Percentiles rank a stretch among this genome's conserved stretches.
phyloP scores from a whole-genome alignment of 768 basidiomycete species.

The Calocera cornea region DNA sequence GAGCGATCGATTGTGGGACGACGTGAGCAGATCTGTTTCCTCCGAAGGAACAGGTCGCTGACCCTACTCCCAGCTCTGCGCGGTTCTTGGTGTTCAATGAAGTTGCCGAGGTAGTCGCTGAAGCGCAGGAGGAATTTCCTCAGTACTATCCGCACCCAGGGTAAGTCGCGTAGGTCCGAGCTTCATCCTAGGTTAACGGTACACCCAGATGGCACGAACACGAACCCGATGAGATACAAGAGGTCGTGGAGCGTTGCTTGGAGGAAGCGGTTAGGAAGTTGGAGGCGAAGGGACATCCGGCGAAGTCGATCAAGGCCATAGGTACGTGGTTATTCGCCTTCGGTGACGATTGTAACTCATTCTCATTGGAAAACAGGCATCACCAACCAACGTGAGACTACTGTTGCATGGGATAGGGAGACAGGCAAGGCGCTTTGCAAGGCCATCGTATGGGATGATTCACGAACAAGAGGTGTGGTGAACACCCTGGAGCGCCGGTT shows the following conservation, averaged over 20 bases:
- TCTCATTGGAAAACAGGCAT: conserved; percentile 42
- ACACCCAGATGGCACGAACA: conserved; percentile 89
- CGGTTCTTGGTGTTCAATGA: conserved; percentile 86
- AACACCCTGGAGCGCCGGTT: conserved; percentile 66
- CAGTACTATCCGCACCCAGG: conserved; percentile 87
- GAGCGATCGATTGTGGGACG: conserved; percentile 87
- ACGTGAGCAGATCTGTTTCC: conserved; percentile 44
- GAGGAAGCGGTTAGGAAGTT: conserved; percentile 54
- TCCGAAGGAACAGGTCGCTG: neutral
- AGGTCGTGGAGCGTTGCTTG: conserved; percentile 62
- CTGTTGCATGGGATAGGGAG: conserved; percentile 79
- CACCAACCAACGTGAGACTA: conserved; percentile 95
- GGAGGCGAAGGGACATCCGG: conserved; percentile 61
- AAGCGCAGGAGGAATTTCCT: conserved; percentile 84
- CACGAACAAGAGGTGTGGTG: conserved; percentile 76
- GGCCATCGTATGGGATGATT: conserved; percentile 94
- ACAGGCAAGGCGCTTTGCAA: conserved; percentile 81
- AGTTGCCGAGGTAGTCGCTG: conserved; percentile 72
- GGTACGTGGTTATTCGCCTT: conserved; percentile 38
- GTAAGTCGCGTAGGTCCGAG: too few relatives aligned
- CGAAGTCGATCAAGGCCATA: conserved; percentile 77
- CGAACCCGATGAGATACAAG: conserved; percentile 69
- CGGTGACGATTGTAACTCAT: conserved; percentile 14
- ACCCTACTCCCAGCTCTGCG: conserved; percentile 45
- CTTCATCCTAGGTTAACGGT: too few relatives aligned